Evolutionary conservation across 768 basidiomycete genomes (phyloP), one percentile per base, ranked within the genome.

Genomic region (Phlebiopsis flavidoalba): DNA sequence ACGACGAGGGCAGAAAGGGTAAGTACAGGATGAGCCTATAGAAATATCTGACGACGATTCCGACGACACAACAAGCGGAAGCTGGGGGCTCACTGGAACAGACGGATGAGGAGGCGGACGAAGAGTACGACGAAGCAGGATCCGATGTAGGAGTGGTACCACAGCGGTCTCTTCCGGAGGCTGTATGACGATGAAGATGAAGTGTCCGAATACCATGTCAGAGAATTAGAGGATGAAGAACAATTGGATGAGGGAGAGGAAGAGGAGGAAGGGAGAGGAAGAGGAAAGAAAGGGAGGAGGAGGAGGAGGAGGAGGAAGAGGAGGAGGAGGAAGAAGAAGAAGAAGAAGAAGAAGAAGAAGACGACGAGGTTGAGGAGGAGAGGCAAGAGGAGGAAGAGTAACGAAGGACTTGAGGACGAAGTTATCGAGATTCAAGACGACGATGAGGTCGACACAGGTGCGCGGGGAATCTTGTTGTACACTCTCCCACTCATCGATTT

Each of bases 291-390:
- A 70, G 71, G 33, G 69, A 70, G 58, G 60, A 60, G 5, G 61
- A 43, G 43, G 61, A 63, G 1, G 62, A 66, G 35, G 59, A 62
- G 24, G 63, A 63, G 35, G 72, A 73, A 53, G 70, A 71, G 33
- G 69, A 70, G 58, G 80, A 81, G 76, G 70, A 66, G 72, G 50
- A 84, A 79, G 77, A 84, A 80, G 72, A 75, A 70, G 62, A 69
- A 58, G 72, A 12, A 3, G 70, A 26, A 40, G 58, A 60, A 35
- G 51, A 5, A 21, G 59, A 26, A 14, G 4, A 59, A 62, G 31
- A 33, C 49, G 51, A 82, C 75, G 58, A 74, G 73, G 46, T 69
- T 75, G 37, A 40, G 37, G 37, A 40, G 8, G 33, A 68, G 76
- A n/a, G n/a, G n/a, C 31, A 82, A 77, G 50, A 81, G 75, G 75